Evolutionary conservation across 192 early-diverging fungal species (phyloP), one percentile per base, ranked within the genome.

Genomic region (Linnemannia zychae): DNA sequence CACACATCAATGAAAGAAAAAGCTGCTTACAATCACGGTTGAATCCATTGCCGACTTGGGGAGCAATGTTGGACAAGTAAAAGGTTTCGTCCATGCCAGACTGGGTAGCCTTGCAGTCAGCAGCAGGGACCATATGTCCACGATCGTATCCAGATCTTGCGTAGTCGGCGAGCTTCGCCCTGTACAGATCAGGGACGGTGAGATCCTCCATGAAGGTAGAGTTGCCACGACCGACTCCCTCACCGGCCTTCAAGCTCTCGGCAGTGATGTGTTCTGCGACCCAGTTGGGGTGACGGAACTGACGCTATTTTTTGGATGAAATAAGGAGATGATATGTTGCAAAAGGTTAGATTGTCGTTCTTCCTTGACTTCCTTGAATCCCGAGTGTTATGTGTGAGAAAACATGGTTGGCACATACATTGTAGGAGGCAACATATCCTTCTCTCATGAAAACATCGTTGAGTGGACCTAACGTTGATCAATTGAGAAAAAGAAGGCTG

Each of bases 101-200:
- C 70, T 96, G 92, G 2, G 92, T 90, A 78, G 87, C 88, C 73
- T 94, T 93, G 67, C 94, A 93, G 82, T 99, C 97, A 0, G 95
- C 96, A 7, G 98, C 98, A 16, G 97, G 97, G 11, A 90, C 97
- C 91, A 99, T 93, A 75, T 99, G 98, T 34, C 97, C 98, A 52
- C 97, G 93, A 89, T 98, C 97, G 88, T 94, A 98, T 22, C 95
- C 95, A 17, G 94, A 93, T 28, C 91, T 87, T 74, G 91, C 87
- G 86, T 98, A 99, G 89, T 99, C 97, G 28, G 87, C 75, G 50
- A 97, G 88, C 38, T 89, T 90, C 5, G 95, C 94, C 68, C 95
- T 92, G 88, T 96, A 99, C 40, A 87, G 87, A 15, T 79, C 75
- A 20, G 97, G 97, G n/a, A 98, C 91, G 0, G 72, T 71, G 0